Conservation (phyloP, 2,329 filamentous ascomycete genomes). For the Hymenoscyphus repandus region DNA sequence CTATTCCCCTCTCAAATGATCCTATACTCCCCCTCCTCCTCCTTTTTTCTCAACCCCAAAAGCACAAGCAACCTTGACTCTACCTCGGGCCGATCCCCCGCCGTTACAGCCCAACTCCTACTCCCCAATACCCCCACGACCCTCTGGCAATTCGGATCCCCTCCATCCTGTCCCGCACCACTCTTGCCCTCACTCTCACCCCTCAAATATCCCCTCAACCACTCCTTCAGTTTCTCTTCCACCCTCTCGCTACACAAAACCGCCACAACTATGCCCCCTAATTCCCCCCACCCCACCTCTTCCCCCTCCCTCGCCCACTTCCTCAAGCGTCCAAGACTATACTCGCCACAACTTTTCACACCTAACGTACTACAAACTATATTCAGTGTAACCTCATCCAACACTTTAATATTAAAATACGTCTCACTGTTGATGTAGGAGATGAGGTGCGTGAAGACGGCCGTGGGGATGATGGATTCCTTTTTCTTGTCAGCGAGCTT, state of each 20-base stretch:
- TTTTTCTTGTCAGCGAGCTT: slow-evolving; percentile 26
- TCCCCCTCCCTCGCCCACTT: not conserved
- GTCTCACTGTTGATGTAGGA: slow-evolving; percentile 25
- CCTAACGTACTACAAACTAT: slow-evolving; percentile 19
- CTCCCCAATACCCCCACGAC: not conserved
- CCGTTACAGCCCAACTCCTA: not conserved
- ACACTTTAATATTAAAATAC: slow-evolving; percentile 9
- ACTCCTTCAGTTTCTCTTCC: slow-evolving; percentile 16
- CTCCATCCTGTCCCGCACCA: not conserved
- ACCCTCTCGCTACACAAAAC: slow-evolving; percentile 21
- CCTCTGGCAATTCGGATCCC: no score
- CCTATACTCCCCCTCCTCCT: slow-evolving; percentile 6
- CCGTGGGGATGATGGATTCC: slow-evolving; percentile 19
- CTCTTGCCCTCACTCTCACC: not conserved
- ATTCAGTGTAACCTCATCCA: slow-evolving; percentile 25
- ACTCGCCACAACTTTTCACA: slow-evolving; percentile 18
- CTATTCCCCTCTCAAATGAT: slow-evolving; percentile 1
- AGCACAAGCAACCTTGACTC: not conserved
- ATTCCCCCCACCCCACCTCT: not conserved
- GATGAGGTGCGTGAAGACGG: slow-evolving; percentile 22
- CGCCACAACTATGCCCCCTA: slow-evolving; percentile 14
- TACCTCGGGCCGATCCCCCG: slow-evolving; percentile 1
- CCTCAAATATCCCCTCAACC: slow-evolving; percentile 8
- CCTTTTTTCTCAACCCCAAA: not conserved
- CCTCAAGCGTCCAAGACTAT: slow-evolving; percentile 16